Conservation (phyloP, 257 asterid species). For the Buddleja alternifolia region DNA sequence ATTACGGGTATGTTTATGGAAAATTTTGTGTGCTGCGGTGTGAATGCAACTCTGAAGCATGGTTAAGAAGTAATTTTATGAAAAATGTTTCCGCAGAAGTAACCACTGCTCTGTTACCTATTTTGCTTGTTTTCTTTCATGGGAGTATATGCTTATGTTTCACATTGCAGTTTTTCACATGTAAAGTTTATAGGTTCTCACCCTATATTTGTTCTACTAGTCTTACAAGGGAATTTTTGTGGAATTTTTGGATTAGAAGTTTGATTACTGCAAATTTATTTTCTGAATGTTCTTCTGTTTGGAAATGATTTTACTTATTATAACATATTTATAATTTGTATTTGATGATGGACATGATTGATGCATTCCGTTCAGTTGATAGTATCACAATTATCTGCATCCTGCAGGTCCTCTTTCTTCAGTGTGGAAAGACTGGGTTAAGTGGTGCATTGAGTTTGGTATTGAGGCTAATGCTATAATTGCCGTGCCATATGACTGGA, state of each 20-base stretch:
- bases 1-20: constrained; percentile 66
- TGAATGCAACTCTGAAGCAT: constrained; percentile 12
- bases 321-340: not conserved
- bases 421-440: constrained; percentile 99
- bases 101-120: constrained; percentile 5
- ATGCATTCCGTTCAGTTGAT: constrained; percentile 28
- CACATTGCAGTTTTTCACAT: constrained; percentile 4
- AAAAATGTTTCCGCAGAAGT: constrained; percentile 11
- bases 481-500: constrained; percentile 98
- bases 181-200: constrained; percentile 19
- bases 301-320: not conserved
- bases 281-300: constrained; percentile 16
- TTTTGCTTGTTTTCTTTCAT: not conserved
- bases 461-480: constrained; percentile 95
- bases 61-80: constrained; percentile 13
- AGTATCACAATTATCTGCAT: constrained; percentile 26
- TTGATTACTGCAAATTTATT: not conserved
- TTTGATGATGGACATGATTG: constrained; percentile 19
- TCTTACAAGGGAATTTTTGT: not conserved
- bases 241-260: not conserved
- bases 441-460: constrained; percentile 99
- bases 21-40: constrained; percentile 1
- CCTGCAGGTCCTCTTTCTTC: constrained; percentile 95
- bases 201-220: not conserved
- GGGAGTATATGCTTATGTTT: constrained; percentile 19